Evolutionary conservation across 2,329 filamentous ascomycete genomes (phyloP).

Genomic region (Lachnellula occidentalis): DNA sequence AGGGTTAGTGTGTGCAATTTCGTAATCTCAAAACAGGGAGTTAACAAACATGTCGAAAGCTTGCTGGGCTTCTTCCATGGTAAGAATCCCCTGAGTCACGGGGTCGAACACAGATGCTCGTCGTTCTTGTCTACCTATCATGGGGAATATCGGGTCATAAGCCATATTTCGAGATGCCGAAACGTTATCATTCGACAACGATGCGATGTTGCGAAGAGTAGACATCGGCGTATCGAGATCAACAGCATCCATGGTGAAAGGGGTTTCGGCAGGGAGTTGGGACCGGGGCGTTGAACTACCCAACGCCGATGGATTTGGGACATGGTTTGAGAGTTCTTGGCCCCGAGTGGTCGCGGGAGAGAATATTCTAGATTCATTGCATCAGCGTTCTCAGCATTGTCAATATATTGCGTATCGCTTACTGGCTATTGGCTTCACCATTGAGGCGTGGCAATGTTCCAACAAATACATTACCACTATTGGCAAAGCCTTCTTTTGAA

Average conservation of each 20-base stretch:
- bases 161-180: not conserved
- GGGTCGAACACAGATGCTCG: conserved; percentile 1
- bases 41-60: conserved; percentile 3
- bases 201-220: conserved; percentile 18
- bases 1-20: not conserved
- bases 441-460: not conserved
- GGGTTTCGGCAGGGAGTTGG: not conserved
- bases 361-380: not conserved
- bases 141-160: not conserved
- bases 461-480: not conserved
- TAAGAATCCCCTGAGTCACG: conserved; percentile 5
- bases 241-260: conserved; percentile 17
- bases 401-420: no score
- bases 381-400: no score
- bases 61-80: conserved; percentile 1
- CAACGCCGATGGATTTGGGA: not conserved
- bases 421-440: conserved; percentile 1
- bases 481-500: no score
- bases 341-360: not conserved
- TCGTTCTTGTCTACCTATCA: not conserved
- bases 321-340: not conserved
- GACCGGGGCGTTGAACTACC: not conserved
- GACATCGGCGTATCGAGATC: conserved; percentile 20
- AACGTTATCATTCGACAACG: conserved; percentile 10
- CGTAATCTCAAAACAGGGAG: not conserved